phyloP scores from a whole-genome alignment of 768 basidiomycete species.

The Kwoniella dendrophila region DNA sequence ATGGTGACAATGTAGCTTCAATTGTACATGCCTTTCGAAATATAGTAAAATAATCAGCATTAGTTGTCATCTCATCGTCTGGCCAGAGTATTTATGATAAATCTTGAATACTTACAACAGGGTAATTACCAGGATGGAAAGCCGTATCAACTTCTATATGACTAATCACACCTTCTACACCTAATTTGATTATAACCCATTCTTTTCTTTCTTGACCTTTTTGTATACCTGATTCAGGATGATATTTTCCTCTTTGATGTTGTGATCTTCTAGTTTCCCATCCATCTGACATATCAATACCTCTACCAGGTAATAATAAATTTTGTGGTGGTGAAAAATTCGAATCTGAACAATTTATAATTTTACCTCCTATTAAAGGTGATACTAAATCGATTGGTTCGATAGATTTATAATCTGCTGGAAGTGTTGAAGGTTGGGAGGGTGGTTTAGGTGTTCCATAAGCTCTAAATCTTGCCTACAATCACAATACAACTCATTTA shows the following conservation, averaged over 20 bases:
- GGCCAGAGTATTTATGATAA: background rate
- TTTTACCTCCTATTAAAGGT: slow-evolving; percentile 83
- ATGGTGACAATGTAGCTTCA: slow-evolving; percentile 28
- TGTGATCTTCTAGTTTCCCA: slow-evolving; percentile 95
- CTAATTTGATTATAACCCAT: slow-evolving; percentile 90
- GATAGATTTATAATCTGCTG: slow-evolving; percentile 11
- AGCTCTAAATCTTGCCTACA: slow-evolving; percentile 84
- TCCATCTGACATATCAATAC: slow-evolving; percentile 88
- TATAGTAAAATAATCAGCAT: background rate
- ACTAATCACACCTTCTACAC: slow-evolving; percentile 65
- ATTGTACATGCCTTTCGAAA: slow-evolving; percentile 33
- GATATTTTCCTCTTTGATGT: slow-evolving; percentile 66
- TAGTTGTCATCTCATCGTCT: background rate
- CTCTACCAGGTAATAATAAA: slow-evolving; percentile 86
- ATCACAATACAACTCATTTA: background rate
- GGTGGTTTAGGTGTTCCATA: slow-evolving; percentile 64
- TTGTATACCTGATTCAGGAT: slow-evolving; percentile 13
- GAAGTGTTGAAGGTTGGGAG: slow-evolving; percentile 19
- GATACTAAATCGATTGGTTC: slow-evolving; percentile 78
- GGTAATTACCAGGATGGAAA: slow-evolving; percentile 95
- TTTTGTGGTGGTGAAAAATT: slow-evolving; percentile 93
- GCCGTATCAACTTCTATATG: slow-evolving; percentile 87
- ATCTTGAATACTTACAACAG: slow-evolving; percentile 58
- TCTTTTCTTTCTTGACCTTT: slow-evolving; percentile 62
- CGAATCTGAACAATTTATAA: slow-evolving; percentile 84